These are phyloP conservation scores for Pythium utonaiense DNA, from an alignment of 352 stramenopile genomes.

Conservation along the genomic window DNA sequence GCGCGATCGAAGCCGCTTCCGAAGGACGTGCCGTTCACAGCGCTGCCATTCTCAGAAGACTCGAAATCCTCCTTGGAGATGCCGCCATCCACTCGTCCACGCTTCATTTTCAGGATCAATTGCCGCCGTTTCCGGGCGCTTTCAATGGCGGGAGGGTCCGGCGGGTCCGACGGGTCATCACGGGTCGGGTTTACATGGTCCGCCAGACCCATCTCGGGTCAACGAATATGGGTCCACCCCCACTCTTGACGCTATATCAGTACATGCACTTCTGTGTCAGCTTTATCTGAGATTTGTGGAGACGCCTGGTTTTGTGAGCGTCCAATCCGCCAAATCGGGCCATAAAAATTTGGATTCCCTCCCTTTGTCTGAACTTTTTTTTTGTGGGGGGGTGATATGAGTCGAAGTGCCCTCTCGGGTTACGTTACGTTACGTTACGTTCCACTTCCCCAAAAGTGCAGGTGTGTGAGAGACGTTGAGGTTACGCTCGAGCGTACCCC, in stretches of 20 bases:
- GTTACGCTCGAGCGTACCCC: slow-evolving; percentile 10
- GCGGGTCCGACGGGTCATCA: background rate
- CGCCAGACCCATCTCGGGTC: too few species aligned
- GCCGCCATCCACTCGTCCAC: slow-evolving; percentile 56
- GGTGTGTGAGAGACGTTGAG: slow-evolving; percentile 9
- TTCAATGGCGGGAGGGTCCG: background rate
- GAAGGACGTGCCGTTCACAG: slow-evolving; percentile 4
- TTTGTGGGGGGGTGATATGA: too few species aligned
- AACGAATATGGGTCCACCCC: background rate
- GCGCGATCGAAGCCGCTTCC: slow-evolving; percentile 32
- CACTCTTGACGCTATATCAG: background rate
- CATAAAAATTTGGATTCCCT: background rate
- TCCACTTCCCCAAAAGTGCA: slow-evolving; percentile 4
- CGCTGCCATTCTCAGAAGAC: slow-evolving; percentile 20
- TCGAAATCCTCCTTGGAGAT: slow-evolving; percentile 79
- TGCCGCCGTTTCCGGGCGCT: background rate
- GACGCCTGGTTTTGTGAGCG: background rate
- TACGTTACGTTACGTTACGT: slow-evolving; percentile 1
- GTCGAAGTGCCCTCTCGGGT: too few species aligned
- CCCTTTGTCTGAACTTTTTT: background rate
- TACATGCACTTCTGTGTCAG: slow-evolving; percentile 1
- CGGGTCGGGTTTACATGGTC: too few species aligned
- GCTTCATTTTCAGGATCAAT: slow-evolving; percentile 48
- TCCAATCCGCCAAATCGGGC: background rate
- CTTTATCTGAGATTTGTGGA: background rate